Base-by-base conservation (phyloP, 2,329 filamentous ascomycete species). In the Aspergillus luchuensis region DNA sequence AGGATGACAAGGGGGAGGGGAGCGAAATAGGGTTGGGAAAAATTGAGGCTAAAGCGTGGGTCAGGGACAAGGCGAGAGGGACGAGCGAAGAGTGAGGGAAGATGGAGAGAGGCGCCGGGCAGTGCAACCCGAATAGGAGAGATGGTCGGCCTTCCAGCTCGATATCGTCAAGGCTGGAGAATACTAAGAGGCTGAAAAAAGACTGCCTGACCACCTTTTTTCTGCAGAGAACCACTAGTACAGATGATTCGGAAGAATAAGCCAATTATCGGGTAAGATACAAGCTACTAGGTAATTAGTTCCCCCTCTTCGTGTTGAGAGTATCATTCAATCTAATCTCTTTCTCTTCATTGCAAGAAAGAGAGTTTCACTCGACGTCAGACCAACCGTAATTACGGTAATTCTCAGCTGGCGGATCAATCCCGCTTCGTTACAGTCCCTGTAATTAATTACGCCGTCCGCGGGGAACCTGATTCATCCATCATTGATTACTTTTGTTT, bases 51-150 rank as follows among this genome's bases (percentile, higher is more conserved):
- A 57, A 60, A 8, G 41, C 41, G 41, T 45, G 41, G 41, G 19
- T 45, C 41, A 50, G 38, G 64, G 68, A 68, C 64, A 60, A 64
- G 63, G 57, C 62, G 60, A 60, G 65, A 61, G 60, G 61, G 63
- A 60, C 53, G 52, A 60, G 43, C 36, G 30, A 55, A 45, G 28
- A 39, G 21, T 28, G 25, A 38, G 15, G 21, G 39, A 47, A 28
- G n/a, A 49, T 49, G 47, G 47, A 33, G 25, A 49, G 25, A 49
- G 41, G 47, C 47, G 25, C 47, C 25, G 47, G 47, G 47, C 47
- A 50, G 47, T 50, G 47, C 47, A 50, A 30, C 47, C 47, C 47
- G 25, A 50, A 50, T 50, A 50, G 47, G 47, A 50, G 47, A 50
- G 47, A 50, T 45, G 23, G 45, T 28, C 45, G 25, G 30, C 30